A percentile compares a stretch with the other conserved stretches of the same genome.
phyloP scores from a whole-genome alignment of 139 green algal genomes.

The Picochlorum sp. region DNA sequence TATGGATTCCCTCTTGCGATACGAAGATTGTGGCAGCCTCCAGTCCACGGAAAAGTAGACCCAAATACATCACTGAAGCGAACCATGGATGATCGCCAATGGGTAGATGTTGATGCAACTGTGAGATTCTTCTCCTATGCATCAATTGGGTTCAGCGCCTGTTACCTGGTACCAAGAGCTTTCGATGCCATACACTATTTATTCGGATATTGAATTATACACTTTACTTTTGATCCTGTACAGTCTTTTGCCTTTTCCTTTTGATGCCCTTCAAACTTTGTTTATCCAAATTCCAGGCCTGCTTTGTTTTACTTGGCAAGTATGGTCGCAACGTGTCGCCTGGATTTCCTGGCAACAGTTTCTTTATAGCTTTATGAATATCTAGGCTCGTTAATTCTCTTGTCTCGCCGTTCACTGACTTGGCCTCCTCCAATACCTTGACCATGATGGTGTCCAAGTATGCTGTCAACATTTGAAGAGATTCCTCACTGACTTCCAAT shows the following conservation, averaged over 20 bases:
- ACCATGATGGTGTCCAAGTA: conserved; percentile 18
- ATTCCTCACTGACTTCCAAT: conserved; percentile 3
- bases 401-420: background rate
- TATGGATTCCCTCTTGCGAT: conserved; percentile 23
- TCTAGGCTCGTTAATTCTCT: conserved; percentile 22
- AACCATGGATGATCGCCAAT: conserved; percentile 9
- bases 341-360: conserved; percentile 21
- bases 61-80: conserved; percentile 13
- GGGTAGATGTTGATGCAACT: conserved; percentile 35
- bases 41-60: conserved; percentile 19
- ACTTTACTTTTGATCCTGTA: background rate
- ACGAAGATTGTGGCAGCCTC: conserved; percentile 38
- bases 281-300: conserved; percentile 34
- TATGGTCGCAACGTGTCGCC: conserved; percentile 17
- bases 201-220: background rate
- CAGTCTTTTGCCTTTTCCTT: conserved; percentile 14
- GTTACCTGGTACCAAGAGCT: conserved; percentile 13
- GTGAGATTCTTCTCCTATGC: conserved; percentile 35
- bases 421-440: conserved; percentile 21
- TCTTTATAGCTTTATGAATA: conserved; percentile 30
- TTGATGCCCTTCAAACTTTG: conserved; percentile 33
- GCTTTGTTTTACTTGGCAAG: conserved; percentile 23
- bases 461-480: background rate
- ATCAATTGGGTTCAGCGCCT: conserved; percentile 26
- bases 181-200: conserved; percentile 19